Percentiles rank a stretch among this genome's conserved stretches.
Evolutionary conservation across 257 asterid species (phyloP).

Genomic region (Solanum tarapatanum): DNA sequence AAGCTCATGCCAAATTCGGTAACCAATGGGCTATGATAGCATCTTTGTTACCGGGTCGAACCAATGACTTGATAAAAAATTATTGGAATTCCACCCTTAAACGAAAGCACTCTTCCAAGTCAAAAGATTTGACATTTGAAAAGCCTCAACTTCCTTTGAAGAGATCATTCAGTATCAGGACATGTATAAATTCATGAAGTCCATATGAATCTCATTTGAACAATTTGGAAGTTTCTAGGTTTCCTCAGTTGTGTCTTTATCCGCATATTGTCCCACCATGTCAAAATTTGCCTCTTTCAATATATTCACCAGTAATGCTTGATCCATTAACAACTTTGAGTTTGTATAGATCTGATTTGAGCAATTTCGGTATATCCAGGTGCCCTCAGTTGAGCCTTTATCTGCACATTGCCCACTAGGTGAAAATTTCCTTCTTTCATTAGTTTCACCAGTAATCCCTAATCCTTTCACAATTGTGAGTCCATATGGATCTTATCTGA

Average conservation of each 20-base stretch:
- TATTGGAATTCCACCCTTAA: background rate
- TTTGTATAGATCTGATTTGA: too few relatives aligned
- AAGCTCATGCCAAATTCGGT: background rate
- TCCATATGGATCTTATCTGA: too few relatives aligned
- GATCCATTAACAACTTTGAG: too few relatives aligned
- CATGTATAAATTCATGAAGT: background rate
- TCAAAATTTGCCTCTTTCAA: too few relatives aligned
- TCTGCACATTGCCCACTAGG: too few relatives aligned
- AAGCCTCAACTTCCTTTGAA: background rate
- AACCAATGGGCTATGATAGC: slow-evolving; percentile 5
- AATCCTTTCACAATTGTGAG: too few relatives aligned
- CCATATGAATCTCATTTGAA: background rate
- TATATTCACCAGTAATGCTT: too few relatives aligned
- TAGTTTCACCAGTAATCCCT: too few relatives aligned
- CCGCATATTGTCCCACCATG: too few relatives aligned
- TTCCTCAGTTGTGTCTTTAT: background rate
- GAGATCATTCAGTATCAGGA: background rate
- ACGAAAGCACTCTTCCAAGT: background rate
- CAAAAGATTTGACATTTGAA: background rate
- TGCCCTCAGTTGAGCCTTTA: too few relatives aligned
- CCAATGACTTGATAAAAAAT: background rate
- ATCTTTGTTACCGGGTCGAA: background rate
- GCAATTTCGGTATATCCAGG: too few relatives aligned
- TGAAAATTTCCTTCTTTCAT: too few relatives aligned
- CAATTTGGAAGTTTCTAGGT: background rate